Conservation (phyloP, 2,329 filamentous ascomycete genomes). For the Sclerotinia glacialis region DNA sequence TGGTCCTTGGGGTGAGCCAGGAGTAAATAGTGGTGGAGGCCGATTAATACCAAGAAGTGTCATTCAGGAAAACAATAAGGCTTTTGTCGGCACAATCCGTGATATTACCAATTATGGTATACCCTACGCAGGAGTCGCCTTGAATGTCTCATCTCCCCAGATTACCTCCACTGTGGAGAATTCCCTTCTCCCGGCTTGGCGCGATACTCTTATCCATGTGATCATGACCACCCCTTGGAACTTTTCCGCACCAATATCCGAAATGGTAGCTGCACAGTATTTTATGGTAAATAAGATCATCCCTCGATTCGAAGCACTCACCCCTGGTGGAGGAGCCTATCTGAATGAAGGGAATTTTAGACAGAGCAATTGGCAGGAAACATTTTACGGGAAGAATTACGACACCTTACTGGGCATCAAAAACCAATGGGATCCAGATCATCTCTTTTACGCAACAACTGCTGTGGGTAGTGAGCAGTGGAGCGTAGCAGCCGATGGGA, state of each 20-base stretch:
- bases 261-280: conserved; percentile 36
- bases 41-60: conserved; percentile 45
- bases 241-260: conserved; percentile 35
- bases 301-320: conserved; percentile 41
- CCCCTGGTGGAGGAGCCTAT: conserved; percentile 46
- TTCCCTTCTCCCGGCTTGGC: conserved; percentile 46
- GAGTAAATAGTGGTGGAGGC: conserved; percentile 42
- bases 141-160: conserved; percentile 36
- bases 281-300: conserved; percentile 39
- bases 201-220: conserved; percentile 40
- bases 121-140: conserved; percentile 39
- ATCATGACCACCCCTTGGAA: conserved; percentile 41
- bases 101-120: conserved; percentile 39
- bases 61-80: conserved; percentile 35
- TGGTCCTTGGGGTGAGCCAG: conserved; percentile 27
- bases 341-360: conserved; percentile 52
- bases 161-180: conserved; percentile 34
- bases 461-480: conserved; percentile 54
- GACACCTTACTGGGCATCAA: conserved; percentile 46
- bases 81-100: conserved; percentile 32
- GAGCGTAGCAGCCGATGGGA: conserved; percentile 43
- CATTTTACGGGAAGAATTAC: conserved; percentile 51
- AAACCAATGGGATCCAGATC: conserved; percentile 48
- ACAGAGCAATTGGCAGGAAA: conserved; percentile 44
- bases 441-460: conserved; percentile 48